Evolutionary conservation across 305 asterid genomes (phyloP).

Genomic region (Fraxinus nigra): DNA sequence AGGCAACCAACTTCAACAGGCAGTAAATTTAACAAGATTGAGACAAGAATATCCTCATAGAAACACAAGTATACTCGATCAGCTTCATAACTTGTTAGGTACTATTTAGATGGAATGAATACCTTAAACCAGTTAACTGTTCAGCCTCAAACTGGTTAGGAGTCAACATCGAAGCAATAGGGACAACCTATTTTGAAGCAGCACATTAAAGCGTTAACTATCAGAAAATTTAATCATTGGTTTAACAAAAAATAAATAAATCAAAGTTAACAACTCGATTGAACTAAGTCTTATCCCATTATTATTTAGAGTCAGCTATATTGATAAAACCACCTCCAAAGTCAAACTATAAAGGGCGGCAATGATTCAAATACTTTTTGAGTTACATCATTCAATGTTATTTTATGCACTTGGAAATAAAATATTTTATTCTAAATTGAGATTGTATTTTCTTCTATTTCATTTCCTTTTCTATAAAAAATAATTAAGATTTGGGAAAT

Average conservation of each 20-base stretch:
- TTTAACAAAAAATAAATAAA: neutral
- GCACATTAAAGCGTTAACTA: conserved; percentile 24
- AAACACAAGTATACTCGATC: neutral
- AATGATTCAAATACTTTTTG: neutral
- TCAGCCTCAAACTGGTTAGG: conserved; percentile 99
- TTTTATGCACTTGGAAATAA: neutral
- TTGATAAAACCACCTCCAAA: neutral
- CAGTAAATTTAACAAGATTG: neutral
- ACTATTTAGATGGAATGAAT: conserved; percentile 23
- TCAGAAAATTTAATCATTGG: conserved; percentile 11
- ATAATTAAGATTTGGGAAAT: neutral
- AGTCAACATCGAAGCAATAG: conserved; percentile 94
- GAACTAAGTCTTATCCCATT: neutral
- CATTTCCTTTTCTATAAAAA: neutral
- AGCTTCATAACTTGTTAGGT: conserved; percentile 12
- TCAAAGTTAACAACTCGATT: neutral
- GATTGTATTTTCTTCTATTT: neutral
- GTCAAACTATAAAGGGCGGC: neutral
- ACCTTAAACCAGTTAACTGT: conserved; percentile 75
- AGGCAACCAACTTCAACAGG: conserved; percentile 5
- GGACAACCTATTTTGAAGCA: conserved; percentile 67
- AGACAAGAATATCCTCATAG: neutral
- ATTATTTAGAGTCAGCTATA: neutral
- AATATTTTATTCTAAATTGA: neutral
- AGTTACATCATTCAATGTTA: neutral